Evolutionary conservation across 768 basidiomycete species (phyloP).

Genomic region (Erythrobasidium yunnanense): DNA sequence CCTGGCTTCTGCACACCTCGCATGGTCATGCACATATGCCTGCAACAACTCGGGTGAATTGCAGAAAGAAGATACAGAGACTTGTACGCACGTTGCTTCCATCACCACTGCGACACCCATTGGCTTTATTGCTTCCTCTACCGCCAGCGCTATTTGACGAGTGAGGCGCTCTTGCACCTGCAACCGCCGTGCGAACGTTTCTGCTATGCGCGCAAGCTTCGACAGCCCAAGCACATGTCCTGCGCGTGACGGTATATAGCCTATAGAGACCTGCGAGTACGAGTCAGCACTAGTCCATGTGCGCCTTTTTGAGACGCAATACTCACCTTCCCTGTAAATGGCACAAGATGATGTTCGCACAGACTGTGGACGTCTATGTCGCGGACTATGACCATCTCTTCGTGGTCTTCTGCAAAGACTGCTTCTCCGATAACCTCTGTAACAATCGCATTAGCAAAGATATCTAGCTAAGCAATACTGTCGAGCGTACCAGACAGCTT

Average conservation of each 20-base stretch:
- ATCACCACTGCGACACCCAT: slow-evolving; percentile 97
- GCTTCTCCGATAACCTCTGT: slow-evolving; percentile 97
- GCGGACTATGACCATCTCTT: slow-evolving; percentile 96
- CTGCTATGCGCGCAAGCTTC: slow-evolving; percentile 91
- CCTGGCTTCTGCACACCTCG: slow-evolving; percentile 98
- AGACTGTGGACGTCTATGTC: slow-evolving; percentile 95
- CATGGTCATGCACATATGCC: slow-evolving; percentile 99
- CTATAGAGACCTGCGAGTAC: slow-evolving; percentile 71
- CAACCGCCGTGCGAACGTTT: slow-evolving; percentile 87
- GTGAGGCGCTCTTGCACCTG: slow-evolving; percentile 97
- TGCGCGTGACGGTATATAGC: slow-evolving; percentile 87
- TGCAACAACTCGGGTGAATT: slow-evolving; percentile 39
- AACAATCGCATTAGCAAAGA: not conserved
- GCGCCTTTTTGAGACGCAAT: slow-evolving; percentile 33
- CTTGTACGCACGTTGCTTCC: slow-evolving; percentile 77
- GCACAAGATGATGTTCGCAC: slow-evolving; percentile 97
- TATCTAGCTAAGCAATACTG: not conserved
- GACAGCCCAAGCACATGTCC: slow-evolving; percentile 71
- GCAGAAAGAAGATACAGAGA: slow-evolving; percentile 11
- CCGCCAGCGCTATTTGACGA: slow-evolving; percentile 93
- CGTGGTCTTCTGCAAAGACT: slow-evolving; percentile 95
- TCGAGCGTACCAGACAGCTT: slow-evolving; percentile 60
- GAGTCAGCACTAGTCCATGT: slow-evolving; percentile 16
- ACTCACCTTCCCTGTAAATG: slow-evolving; percentile 89
- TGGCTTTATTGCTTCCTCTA: slow-evolving; percentile 95